Conservation (phyloP, 345 rosid genomes). For the Streptanthus diversifolius region DNA sequence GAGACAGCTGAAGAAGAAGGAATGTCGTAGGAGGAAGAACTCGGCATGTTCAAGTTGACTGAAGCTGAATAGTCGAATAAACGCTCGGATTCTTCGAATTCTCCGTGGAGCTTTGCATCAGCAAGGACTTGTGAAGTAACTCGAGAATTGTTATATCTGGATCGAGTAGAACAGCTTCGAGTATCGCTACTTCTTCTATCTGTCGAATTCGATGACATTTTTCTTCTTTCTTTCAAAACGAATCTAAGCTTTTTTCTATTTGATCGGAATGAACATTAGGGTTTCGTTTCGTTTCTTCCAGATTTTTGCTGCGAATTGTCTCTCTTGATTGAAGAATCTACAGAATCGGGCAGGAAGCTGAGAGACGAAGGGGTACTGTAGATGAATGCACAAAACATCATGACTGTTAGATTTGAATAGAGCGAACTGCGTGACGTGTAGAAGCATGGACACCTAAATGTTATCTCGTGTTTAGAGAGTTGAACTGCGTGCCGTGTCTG, state of each 20-base stretch:
- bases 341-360: neutral
- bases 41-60: constrained; percentile 46
- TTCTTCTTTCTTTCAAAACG: constrained; percentile 21
- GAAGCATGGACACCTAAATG: neutral
- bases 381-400: neutral
- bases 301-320: neutral
- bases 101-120: constrained; percentile 66
- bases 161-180: constrained; percentile 52
- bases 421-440: neutral
- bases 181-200: constrained; percentile 41
- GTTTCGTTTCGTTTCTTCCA: neutral
- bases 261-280: neutral
- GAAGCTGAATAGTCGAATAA: constrained; percentile 71
- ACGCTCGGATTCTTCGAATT: constrained; percentile 60
- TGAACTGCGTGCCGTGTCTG: neutral
- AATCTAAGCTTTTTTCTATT: constrained; percentile 1
- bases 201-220: constrained; percentile 56
- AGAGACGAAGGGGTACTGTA: neutral
- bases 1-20: constrained; percentile 62
- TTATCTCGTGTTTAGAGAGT: neutral
- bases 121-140: constrained; percentile 61
- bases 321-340: neutral
- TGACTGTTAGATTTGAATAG: neutral
- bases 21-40: constrained; percentile 52
- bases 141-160: constrained; percentile 44